These are phyloP conservation scores for Penicillium sp. DNA, from an alignment of 2,329 filamentous ascomycete genomes.

Conservation along the genomic window DNA sequence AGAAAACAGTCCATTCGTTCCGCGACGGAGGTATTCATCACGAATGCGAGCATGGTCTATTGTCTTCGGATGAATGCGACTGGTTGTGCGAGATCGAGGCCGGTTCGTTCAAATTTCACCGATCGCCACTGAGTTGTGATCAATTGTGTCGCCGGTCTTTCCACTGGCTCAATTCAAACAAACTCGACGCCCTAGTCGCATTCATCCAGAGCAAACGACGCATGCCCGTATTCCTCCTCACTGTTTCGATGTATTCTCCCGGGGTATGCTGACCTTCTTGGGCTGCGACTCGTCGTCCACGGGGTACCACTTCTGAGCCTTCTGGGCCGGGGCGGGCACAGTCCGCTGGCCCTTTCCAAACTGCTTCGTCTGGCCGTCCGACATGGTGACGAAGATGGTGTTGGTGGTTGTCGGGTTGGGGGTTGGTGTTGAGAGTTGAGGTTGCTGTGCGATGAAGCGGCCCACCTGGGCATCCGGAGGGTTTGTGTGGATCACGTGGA, in stretches of 20 bases:
- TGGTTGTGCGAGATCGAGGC: constrained; percentile 1
- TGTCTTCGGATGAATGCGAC: constrained; percentile 16
- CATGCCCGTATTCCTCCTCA: constrained; percentile 28
- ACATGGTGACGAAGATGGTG: constrained; percentile 58
- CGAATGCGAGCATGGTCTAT: constrained; percentile 3
- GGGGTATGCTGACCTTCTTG: constrained; percentile 82
- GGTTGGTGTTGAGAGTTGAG: constrained; percentile 48
- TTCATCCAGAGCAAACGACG: constrained; percentile 32
- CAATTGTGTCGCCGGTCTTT: constrained; percentile 14
- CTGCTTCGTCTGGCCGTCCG: constrained; percentile 77
- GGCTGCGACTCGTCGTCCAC: constrained; percentile 85
- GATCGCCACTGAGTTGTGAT: constrained; percentile 27
- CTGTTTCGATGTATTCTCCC: constrained; percentile 17
- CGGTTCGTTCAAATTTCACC: constrained; percentile 10
- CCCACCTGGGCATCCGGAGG: no score
- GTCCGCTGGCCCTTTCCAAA: constrained; percentile 96
- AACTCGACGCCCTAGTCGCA: constrained; percentile 35
- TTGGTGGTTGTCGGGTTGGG: constrained; percentile 49
- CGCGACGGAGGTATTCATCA: not conserved
- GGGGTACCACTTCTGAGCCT: constrained; percentile 99
- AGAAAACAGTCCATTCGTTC: not conserved
- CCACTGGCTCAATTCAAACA: constrained; percentile 18
- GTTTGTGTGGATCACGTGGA: no score
- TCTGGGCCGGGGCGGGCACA: constrained; percentile 83
- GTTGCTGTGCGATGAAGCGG: constrained; percentile 44